These are phyloP conservation scores for Aspergillus kassunensis DNA, from an alignment of 495 filamentous ascomycete species.

Conservation along the genomic window DNA sequence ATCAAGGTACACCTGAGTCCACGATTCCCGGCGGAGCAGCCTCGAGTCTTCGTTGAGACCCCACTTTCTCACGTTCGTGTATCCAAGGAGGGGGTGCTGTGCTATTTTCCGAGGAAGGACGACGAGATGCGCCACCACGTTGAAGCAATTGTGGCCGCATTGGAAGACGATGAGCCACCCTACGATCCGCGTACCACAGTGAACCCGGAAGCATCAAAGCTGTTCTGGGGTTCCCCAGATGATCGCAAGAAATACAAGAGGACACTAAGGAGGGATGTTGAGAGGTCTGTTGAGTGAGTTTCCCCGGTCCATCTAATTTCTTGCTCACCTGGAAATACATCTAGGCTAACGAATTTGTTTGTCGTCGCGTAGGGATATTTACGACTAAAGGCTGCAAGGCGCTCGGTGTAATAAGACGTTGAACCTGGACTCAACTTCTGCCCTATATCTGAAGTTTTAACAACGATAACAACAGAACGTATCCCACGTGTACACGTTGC, in stretches of 20 bases:
- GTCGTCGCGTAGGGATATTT: background rate
- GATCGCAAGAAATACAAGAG: slow-evolving; percentile 81
- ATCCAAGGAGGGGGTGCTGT: slow-evolving; percentile 69
- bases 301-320: background rate
- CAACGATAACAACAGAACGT: too few relatives aligned
- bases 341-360: background rate
- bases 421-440: too few relatives aligned
- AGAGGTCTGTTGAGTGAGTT: slow-evolving; percentile 50
- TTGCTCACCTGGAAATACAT: too few relatives aligned
- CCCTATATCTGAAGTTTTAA: too few relatives aligned
- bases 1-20: slow-evolving; percentile 79
- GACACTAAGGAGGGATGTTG: slow-evolving; percentile 61
- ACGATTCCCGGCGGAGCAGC: slow-evolving; percentile 89
- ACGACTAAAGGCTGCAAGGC: background rate
- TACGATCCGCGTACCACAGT: slow-evolving; percentile 91
- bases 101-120: slow-evolving; percentile 68
- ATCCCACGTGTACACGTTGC: too few relatives aligned
- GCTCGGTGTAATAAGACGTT: background rate
- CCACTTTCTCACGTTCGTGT: slow-evolving; percentile 87
- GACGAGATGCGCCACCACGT: slow-evolving; percentile 85
- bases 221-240: slow-evolving; percentile 81
- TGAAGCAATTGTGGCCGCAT: slow-evolving; percentile 73
- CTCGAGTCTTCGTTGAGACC: slow-evolving; percentile 76
- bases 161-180: slow-evolving; percentile 82
- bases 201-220: slow-evolving; percentile 76